Conservation (phyloP, 805 yeast genomes). For the Teunomyces atbi region DNA sequence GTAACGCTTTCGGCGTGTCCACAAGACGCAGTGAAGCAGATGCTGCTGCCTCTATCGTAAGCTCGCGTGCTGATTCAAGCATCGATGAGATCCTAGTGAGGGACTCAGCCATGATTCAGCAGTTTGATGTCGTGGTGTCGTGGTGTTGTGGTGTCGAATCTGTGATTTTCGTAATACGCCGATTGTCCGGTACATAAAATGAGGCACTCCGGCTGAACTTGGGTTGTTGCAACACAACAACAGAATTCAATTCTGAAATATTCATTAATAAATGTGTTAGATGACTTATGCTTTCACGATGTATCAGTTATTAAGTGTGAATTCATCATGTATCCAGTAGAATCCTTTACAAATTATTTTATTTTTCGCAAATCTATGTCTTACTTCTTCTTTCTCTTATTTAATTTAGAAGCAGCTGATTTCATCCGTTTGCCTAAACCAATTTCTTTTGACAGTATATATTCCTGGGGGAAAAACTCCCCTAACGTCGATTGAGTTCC, state of each 20-base stretch:
- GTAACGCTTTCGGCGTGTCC: conserved; percentile 57
- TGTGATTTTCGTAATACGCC: neutral
- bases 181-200: too few species aligned
- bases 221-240: neutral
- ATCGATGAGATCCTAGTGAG: conserved; percentile 64
- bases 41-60: conserved; percentile 81
- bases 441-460: conserved; percentile 45
- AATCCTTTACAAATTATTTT: too few species aligned
- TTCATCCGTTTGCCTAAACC: conserved; percentile 60
- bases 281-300: too few species aligned
- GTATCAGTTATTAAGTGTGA: too few species aligned
- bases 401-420: conserved; percentile 54
- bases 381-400: conserved; percentile 16
- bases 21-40: conserved; percentile 67
- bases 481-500: conserved; percentile 59
- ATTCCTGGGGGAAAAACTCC: conserved; percentile 67
- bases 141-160: neutral
- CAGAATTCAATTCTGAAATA: too few species aligned
- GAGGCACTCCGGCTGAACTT: neutral
- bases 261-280: too few species aligned
- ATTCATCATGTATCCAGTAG: neutral
- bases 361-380: too few species aligned
- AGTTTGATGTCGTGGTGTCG: too few species aligned
- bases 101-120: conserved; percentile 41
- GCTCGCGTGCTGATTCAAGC: conserved; percentile 74